Percentiles rank a stretch among this genome's conserved stretches.
phyloP scores from a whole-genome alignment of 129 eudicot species.

The Sambucus nigra region DNA sequence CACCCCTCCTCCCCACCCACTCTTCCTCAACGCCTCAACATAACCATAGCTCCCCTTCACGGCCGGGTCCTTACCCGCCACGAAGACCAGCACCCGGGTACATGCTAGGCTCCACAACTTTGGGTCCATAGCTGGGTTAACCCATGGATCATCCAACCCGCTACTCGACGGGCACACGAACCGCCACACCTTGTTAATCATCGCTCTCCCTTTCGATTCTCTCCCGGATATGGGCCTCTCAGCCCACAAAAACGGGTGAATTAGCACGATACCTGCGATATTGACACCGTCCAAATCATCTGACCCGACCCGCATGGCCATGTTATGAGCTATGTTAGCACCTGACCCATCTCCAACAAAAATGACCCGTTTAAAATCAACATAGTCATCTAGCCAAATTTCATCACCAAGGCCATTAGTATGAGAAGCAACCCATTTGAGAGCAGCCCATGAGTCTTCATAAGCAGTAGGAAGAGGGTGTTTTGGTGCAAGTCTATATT shows the following conservation, averaged over 20 bases:
- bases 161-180: neutral
- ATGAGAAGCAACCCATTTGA: slow-evolving; percentile 35
- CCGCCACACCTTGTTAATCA: neutral
- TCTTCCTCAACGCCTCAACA: neutral
- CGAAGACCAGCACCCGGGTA: neutral
- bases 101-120: neutral
- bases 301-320: slow-evolving; percentile 26
- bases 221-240: neutral
- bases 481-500: slow-evolving; percentile 49
- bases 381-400: slow-evolving; percentile 33
- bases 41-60: neutral
- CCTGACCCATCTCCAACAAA: slow-evolving; percentile 60
- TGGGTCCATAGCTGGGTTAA: slow-evolving; percentile 2
- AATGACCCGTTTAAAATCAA: slow-evolving; percentile 22
- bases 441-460: slow-evolving; percentile 39
- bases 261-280: slow-evolving; percentile 21
- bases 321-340: slow-evolving; percentile 41
- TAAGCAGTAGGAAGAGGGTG: slow-evolving; percentile 36
- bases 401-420: slow-evolving; percentile 18
- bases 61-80: neutral
- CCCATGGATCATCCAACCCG: neutral
- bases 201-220: neutral
- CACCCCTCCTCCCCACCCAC: slow-evolving; percentile 1
- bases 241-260: slow-evolving; percentile 40
- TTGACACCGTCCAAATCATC: neutral